Conservation (phyloP, 805 yeast species). For the Candida caryicola region DNA sequence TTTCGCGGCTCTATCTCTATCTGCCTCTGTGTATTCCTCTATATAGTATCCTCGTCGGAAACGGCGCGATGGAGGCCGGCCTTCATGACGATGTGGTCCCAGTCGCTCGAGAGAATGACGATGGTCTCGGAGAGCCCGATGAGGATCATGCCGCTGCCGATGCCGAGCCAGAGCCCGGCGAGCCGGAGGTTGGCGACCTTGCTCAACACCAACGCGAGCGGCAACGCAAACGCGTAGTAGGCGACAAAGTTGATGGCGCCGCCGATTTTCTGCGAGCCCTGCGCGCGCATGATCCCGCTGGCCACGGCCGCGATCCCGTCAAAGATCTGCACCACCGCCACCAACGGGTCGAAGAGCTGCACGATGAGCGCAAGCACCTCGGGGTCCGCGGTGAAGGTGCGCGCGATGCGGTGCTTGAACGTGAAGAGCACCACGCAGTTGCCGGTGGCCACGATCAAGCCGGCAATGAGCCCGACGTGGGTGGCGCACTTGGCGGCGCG, state of each 20-base stretch:
- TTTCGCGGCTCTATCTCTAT: too few relatives aligned
- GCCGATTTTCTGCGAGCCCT: constrained; percentile 73
- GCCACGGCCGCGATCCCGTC: constrained; percentile 73
- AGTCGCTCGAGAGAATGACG: constrained; percentile 48
- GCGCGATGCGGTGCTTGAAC: constrained; percentile 50
- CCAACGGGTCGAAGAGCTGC: constrained; percentile 53
- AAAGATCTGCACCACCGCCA: constrained; percentile 61
- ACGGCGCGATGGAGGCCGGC: constrained; percentile 22
- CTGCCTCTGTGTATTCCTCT: too few relatives aligned
- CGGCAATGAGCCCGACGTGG: constrained; percentile 27
- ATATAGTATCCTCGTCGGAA: constrained; percentile 5
- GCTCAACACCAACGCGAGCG: constrained; percentile 60
- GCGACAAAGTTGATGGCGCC: constrained; percentile 66
- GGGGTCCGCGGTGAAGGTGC: constrained; percentile 59
- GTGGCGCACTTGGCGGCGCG: constrained; percentile 37
- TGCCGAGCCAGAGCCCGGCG: constrained; percentile 72
- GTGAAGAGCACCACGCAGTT: constrained; percentile 48
- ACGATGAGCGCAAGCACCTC: constrained; percentile 54
- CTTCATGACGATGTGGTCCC: constrained; percentile 45
- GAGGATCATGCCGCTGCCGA: constrained; percentile 59
- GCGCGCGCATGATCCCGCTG: constrained; percentile 71
- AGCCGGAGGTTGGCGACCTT: constrained; percentile 42
- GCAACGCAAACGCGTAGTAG: constrained; percentile 70
- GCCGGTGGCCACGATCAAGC: constrained; percentile 25
- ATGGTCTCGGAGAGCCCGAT: constrained; percentile 50